Conservation (phyloP, 768 basidiomycete genomes). For the Lactarius indigo region DNA sequence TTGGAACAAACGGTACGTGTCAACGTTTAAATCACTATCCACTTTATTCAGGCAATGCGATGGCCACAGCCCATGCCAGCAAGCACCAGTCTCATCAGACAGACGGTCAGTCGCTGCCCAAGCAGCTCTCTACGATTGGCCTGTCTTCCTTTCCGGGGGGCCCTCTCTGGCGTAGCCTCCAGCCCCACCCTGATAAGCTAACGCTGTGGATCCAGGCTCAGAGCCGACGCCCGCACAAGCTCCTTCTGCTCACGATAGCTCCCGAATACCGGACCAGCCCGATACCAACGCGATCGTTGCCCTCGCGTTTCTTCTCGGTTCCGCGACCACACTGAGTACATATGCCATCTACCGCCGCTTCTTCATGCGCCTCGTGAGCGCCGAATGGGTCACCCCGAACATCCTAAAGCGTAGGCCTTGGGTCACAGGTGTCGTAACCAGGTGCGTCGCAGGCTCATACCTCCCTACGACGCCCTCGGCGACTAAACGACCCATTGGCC, state of each 20-base stretch:
- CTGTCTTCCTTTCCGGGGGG: not conserved
- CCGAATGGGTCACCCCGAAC: slow-evolving; percentile 67
- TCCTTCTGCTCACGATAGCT: not conserved
- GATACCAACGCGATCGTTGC: slow-evolving; percentile 1
- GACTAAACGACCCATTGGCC: not conserved
- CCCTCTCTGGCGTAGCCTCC: not conserved
- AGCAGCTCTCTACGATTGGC: not conserved
- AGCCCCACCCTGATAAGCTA: slow-evolving; percentile 22
- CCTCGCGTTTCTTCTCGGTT: slow-evolving; percentile 34
- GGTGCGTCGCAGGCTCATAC: slow-evolving; percentile 39
- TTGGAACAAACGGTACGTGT: not conserved
- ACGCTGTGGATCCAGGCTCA: slow-evolving; percentile 62
- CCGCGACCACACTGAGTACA: slow-evolving; percentile 35
- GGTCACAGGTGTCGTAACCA: slow-evolving; percentile 80
- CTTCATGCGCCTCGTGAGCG: slow-evolving; percentile 56
- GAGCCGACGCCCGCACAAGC: slow-evolving; percentile 35
- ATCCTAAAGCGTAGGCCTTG: slow-evolving; percentile 55
- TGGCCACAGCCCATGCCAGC: not conserved
- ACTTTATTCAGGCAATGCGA: not conserved
- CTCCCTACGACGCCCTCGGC: not conserved
- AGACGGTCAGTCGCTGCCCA: not conserved
- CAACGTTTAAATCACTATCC: not conserved
- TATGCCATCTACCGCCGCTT: slow-evolving; percentile 42
- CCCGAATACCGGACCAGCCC: not conserved
- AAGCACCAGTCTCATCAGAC: not conserved